A percentile compares a stretch with the other conserved stretches of the same genome.
Evolutionary conservation across 139 green algal genomes (phyloP).

Genomic region (Asterochloris erici): DNA sequence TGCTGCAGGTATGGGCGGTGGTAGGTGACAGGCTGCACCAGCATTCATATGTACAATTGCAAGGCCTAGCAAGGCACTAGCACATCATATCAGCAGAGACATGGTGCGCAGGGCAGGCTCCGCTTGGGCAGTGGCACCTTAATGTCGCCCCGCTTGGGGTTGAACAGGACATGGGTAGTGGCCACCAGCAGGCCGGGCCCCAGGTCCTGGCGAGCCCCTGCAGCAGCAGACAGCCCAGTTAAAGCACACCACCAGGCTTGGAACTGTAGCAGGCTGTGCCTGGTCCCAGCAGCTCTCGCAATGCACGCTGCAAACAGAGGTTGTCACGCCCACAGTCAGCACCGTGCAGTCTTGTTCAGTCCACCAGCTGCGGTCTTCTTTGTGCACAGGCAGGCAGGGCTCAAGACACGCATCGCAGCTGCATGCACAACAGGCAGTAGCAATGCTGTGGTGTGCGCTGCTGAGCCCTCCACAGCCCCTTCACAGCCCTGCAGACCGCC

Average conservation of each 20-base stretch:
- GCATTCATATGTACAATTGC: neutral
- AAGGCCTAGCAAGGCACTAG: neutral
- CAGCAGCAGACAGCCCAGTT: neutral
- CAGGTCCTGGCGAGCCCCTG: neutral
- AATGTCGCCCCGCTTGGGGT: slow-evolving; percentile 76
- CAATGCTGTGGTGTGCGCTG: too few relatives aligned
- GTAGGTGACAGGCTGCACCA: neutral
- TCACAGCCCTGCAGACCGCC: too few relatives aligned
- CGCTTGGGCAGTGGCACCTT: slow-evolving; percentile 36
- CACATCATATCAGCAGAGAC: neutral
- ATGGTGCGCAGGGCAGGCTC: neutral
- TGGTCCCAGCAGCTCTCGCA: neutral
- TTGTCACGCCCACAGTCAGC: neutral
- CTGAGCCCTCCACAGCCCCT: too few relatives aligned
- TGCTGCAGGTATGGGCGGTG: neutral
- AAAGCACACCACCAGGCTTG: neutral
- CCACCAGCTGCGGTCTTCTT: too few relatives aligned
- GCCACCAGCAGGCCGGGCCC: slow-evolving; percentile 53
- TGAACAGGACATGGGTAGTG: slow-evolving; percentile 90
- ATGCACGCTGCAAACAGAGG: neutral
- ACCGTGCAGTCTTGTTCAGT: too few relatives aligned
- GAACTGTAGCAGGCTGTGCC: neutral
- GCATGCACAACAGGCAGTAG: too few relatives aligned
- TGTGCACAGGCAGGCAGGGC: too few relatives aligned
- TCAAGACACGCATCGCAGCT: too few relatives aligned